Conservation (phyloP, 805 yeast genomes). For the Kazachstania bromeliacearum region DNA sequence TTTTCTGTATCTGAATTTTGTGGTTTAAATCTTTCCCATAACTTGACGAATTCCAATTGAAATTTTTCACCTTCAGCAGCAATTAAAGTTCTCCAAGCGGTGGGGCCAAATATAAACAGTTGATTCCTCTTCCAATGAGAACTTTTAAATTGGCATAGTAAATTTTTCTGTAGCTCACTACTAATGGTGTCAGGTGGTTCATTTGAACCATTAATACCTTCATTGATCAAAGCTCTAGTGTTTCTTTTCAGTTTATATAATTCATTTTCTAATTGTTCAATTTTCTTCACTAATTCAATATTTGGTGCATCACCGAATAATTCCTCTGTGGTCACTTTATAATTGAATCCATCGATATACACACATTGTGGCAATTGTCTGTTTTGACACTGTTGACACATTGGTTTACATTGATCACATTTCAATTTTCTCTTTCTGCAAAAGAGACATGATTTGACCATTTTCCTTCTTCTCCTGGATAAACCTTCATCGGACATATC, state of each 20-base stretch:
- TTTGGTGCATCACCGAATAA: conserved; percentile 19
- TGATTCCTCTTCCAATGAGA: conserved; percentile 2
- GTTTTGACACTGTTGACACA: conserved; percentile 34
- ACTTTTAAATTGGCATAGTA: conserved; percentile 1
- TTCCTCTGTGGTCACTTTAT: conserved; percentile 15
- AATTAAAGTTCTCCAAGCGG: conserved; percentile 21
- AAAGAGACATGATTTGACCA: conserved; percentile 38
- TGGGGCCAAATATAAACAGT: conserved; percentile 21
- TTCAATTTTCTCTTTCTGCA: conserved; percentile 58
- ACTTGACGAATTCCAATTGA: conserved; percentile 13
- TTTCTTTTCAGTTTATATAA: conserved; percentile 1
- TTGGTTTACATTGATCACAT: conserved; percentile 45
- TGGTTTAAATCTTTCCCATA: conserved; percentile 19
- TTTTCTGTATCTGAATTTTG: conserved; percentile 9
- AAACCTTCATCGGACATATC: neutral
- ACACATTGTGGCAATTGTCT: conserved; percentile 26
- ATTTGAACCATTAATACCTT: neutral
- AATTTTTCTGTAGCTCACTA: neutral
- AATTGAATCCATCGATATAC: conserved; percentile 18
- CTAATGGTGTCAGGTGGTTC: neutral
- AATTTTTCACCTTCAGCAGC: conserved; percentile 12
- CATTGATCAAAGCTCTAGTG: neutral
- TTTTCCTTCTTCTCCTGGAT: conserved; percentile 18
- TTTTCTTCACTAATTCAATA: conserved; percentile 14
- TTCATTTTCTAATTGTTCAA: conserved; percentile 14